Base-by-base conservation (phyloP, 1,284 basidiomycete genomes). In the Phaffia rhodozyma region DNA sequence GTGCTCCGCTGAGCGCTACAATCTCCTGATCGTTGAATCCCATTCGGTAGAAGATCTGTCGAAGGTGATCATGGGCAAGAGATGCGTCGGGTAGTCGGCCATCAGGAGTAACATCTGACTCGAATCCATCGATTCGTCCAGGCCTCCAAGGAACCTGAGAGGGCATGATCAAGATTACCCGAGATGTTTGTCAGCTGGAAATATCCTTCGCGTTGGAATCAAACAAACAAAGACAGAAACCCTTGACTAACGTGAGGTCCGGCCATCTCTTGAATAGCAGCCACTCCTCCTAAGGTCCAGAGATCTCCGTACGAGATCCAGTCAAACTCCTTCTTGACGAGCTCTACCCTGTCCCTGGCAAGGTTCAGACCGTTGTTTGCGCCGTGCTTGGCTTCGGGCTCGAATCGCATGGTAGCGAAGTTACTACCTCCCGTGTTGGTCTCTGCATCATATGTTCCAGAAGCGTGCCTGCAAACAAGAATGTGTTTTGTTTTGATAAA, bases 11-110 rank as follows among this genome's bases (percentile, higher is more conserved):
- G 69, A 98, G 86, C 60, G 93, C 92, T 64, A 97, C 93, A 63
- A 93, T 93, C 77, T 93, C 91, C 76, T 92, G 90, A 79, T 97
- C 94, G 76, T 94, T 90, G 82, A 97, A 93, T 76, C 89, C 90
- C 89, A 92, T 91, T 70, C 91, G 87, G 78, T 89, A 85, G 78
- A 94, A 94, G 75, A 96, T 88, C 82, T 86, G 70, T 30, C 94
- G 83, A 66, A 97, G 78, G 75, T 98, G 94, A 74, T 90, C 84
- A 63, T 84, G 77, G 56, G 88, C 92, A 75, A 89, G 86, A 30
- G 84, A 73, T 49, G 86, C 94, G 74, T 97, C 94, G 27, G 94
- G 94, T 50, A 98, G 84, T 75, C 94, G 86, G 65, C 94, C 94
- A 72, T 93, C 92, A 25, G 94, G 93, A 34, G 94, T 90, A 64